Conservation (phyloP, 2,329 filamentous ascomycete genomes). For the Clonostachys rhizophaga region DNA sequence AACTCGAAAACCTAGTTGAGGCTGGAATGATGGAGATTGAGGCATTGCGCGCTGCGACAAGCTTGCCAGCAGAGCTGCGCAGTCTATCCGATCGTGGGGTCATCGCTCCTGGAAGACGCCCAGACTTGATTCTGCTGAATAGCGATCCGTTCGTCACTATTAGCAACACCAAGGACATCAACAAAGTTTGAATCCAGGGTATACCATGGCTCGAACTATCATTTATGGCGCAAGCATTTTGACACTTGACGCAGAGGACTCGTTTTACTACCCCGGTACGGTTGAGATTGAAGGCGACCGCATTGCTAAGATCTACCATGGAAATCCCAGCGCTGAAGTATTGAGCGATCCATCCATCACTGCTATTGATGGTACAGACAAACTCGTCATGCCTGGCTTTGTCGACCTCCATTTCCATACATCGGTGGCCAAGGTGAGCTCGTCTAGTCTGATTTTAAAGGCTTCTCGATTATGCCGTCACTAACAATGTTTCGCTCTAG, state of each 20-base stretch:
- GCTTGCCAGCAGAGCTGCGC: too few species aligned
- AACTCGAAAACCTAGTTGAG: too few species aligned
- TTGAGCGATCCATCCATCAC: not conserved
- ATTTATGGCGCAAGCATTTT: not conserved
- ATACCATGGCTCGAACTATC: not conserved
- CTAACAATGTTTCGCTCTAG: too few species aligned
- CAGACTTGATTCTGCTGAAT: too few species aligned
- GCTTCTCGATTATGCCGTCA: too few species aligned
- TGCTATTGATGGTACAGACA: not conserved
- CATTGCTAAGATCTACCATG: not conserved
- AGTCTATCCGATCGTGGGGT: too few species aligned
- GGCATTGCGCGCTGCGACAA: too few species aligned
- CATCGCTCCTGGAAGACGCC: too few species aligned
- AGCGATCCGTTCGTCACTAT: too few species aligned
- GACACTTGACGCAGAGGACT: not conserved
- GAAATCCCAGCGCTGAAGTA: not conserved
- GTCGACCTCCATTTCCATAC: not conserved
- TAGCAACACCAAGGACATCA: too few species aligned
- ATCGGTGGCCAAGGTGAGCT: not conserved
- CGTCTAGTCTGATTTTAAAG: not conserved
- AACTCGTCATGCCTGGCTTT: not conserved
- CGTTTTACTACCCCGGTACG: not conserved
- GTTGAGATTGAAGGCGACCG: not conserved
- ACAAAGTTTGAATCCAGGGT: too few species aligned
- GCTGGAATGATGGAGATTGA: too few species aligned